Evolutionary conservation across 2,329 filamentous ascomycete genomes (phyloP), one percentile per base, ranked within the genome.

Genomic region (Aspergillus udagawae): DNA sequence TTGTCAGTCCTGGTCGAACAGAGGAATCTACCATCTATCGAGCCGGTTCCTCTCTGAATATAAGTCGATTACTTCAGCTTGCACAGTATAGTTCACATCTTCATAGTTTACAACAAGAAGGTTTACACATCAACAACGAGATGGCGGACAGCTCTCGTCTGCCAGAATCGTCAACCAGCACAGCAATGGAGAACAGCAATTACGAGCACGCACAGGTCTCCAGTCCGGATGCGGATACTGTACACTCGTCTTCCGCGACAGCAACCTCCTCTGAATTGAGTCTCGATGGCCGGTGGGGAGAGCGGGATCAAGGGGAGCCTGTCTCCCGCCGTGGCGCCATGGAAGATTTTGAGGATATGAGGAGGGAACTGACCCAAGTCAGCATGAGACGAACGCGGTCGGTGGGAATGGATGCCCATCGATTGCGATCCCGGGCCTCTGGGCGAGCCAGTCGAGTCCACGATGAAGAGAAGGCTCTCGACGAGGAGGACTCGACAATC

Each of bases 211-310:
- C 51, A 2, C 41, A 25, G 20, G 12, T 14, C n/a, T 17, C 14
- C 21, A 25, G 44, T 47, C 21, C 20, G 3, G 44, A 47, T 23
- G 44, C 23, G 5, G 44, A 27, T 5, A 44, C 41, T 4, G 41
- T 44, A 21, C 41, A 21, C 21, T 44, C 41, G 6, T 27, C 44
- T 3, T 47, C 44, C 2, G 10, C 23, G 20, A 45, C 42, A 23
- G 42, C 42, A 23, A 45, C 42, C 42, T 45, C 42, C 2, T 60
- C 57, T 28, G 63, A 64, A 42, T 42, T 53, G 28, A 64, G 62
- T 7, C 41, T 58, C 14, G 76, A 77, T 51, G 83, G 84, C 35
- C 85, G 82, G 21, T 88, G 86, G 86, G 86, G 86, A 14, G 86
- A 88, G 68, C 73, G 77, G 49, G 83, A 86, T 67, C 77, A 79